Evolutionary conservation across 768 basidiomycete species (phyloP).

Genomic region (Pilatotrama ljubarskyi): DNA sequence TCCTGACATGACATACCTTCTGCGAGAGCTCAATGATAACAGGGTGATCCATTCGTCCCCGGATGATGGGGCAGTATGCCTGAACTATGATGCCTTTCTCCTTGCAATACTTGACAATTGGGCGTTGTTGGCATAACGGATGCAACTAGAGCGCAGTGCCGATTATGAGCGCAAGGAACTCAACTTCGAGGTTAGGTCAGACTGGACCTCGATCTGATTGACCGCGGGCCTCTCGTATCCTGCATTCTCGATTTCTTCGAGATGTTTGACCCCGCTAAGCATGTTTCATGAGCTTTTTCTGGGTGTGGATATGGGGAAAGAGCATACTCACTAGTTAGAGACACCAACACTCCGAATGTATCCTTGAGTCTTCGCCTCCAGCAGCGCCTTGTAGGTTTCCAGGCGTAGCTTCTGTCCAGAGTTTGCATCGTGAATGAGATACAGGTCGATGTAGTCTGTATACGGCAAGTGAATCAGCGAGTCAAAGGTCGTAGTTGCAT

Average conservation of each 20-base stretch:
- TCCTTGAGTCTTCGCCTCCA: slow-evolving; percentile 38
- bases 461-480: too few relatives aligned
- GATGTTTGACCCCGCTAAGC: slow-evolving; percentile 67
- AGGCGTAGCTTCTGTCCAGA: slow-evolving; percentile 39
- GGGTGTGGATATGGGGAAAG: neutral
- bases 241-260: slow-evolving; percentile 68
- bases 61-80: slow-evolving; percentile 66
- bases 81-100: slow-evolving; percentile 39
- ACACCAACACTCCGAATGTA: slow-evolving; percentile 43
- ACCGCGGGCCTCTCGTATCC: slow-evolving; percentile 67
- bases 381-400: slow-evolving; percentile 40
- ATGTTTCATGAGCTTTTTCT: neutral
- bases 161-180: too few relatives aligned
- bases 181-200: too few relatives aligned
- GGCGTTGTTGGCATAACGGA: slow-evolving; percentile 77
- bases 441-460: slow-evolving; percentile 51
- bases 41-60: slow-evolving; percentile 47
- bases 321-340: slow-evolving; percentile 45
- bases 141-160: slow-evolving; percentile 64
- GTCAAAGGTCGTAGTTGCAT: too few relatives aligned
- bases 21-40: slow-evolving; percentile 53
- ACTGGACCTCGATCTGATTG: slow-evolving; percentile 77
- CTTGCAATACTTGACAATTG: slow-evolving; percentile 69
- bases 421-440: slow-evolving; percentile 44
- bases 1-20: too few relatives aligned